phyloP scores from a whole-genome alignment of 306 rosid genomes.

The Rosa chinensis region DNA sequence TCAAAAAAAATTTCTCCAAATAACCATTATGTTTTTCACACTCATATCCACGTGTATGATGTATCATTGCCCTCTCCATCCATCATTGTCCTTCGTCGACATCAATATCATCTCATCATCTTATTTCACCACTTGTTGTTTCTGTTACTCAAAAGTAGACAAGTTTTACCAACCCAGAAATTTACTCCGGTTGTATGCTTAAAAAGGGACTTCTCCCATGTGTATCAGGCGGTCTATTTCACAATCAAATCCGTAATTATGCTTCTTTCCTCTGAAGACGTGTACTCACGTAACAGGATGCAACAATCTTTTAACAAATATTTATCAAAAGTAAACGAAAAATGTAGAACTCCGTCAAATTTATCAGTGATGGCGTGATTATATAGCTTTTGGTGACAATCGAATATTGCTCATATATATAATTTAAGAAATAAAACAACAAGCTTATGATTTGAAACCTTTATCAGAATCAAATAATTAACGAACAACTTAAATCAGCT shows the following conservation, averaged over 20 bases:
- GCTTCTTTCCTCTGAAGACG: too few relatives aligned
- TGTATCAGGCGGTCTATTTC: not conserved
- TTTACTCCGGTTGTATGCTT: not conserved
- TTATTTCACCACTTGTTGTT: not conserved
- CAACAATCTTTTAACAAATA: too few relatives aligned
- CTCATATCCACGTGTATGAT: not conserved
- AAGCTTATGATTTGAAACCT: too few relatives aligned
- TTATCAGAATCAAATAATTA: too few relatives aligned
- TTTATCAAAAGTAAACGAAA: too few relatives aligned
- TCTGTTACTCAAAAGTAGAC: not conserved
- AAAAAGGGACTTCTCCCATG: not conserved
- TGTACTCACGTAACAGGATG: too few relatives aligned
- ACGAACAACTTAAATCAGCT: too few relatives aligned
- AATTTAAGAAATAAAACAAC: too few relatives aligned
- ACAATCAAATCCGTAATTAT: not conserved
- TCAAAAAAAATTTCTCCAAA: not conserved
- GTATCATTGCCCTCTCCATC: not conserved
- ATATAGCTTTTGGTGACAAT: too few relatives aligned
- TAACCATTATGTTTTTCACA: not conserved
- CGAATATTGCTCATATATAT: too few relatives aligned
- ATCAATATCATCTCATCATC: not conserved
- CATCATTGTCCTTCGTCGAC: not conserved
- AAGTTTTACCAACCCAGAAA: not conserved
- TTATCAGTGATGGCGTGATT: too few relatives aligned
- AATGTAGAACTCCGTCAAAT: too few relatives aligned